phyloP scores from a whole-genome alignment of 495 filamentous ascomycete genomes.

The Tuber calosporum region DNA sequence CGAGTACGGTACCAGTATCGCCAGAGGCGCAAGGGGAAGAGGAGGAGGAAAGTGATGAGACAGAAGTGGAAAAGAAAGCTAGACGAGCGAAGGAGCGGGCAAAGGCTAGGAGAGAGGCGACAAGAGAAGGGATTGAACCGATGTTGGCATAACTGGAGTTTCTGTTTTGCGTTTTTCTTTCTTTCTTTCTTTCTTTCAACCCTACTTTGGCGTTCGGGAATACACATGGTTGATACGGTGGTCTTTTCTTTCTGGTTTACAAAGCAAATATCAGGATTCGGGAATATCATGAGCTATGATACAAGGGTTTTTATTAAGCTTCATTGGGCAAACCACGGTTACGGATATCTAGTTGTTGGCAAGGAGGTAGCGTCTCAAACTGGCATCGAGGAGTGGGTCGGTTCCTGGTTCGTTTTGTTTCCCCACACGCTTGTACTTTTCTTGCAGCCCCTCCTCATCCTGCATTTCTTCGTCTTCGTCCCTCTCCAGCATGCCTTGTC shows the following conservation, averaged over 20 bases:
- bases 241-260: background rate
- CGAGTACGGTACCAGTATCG: conserved; percentile 45
- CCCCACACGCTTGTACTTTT: conserved; percentile 56
- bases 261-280: conserved; percentile 8
- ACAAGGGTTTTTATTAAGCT: conserved; percentile 5
- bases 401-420: conserved; percentile 42
- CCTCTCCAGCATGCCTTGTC: conserved; percentile 46
- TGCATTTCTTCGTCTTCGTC: conserved; percentile 49
- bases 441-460: conserved; percentile 54
- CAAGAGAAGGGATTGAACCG: conserved; percentile 42
- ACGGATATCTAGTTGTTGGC: conserved; percentile 29
- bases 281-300: conserved; percentile 16
- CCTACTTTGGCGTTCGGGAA: conserved; percentile 19
- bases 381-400: conserved; percentile 47
- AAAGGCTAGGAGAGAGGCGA: conserved; percentile 43
- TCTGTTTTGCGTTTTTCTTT: conserved; percentile 9
- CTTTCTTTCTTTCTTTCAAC: background rate
- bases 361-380: conserved; percentile 54
- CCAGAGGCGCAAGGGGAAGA: conserved; percentile 31
- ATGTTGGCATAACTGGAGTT: conserved; percentile 45
- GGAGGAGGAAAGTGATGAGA: conserved; percentile 37
- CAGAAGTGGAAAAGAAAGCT: conserved; percentile 42
- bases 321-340: conserved; percentile 16
- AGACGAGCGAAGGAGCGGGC: conserved; percentile 45
- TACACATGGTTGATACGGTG: conserved; percentile 19